These are phyloP conservation scores for Scleromitrula shiraiana DNA, from an alignment of 2,329 filamentous ascomycete species.

Conservation along the genomic window DNA sequence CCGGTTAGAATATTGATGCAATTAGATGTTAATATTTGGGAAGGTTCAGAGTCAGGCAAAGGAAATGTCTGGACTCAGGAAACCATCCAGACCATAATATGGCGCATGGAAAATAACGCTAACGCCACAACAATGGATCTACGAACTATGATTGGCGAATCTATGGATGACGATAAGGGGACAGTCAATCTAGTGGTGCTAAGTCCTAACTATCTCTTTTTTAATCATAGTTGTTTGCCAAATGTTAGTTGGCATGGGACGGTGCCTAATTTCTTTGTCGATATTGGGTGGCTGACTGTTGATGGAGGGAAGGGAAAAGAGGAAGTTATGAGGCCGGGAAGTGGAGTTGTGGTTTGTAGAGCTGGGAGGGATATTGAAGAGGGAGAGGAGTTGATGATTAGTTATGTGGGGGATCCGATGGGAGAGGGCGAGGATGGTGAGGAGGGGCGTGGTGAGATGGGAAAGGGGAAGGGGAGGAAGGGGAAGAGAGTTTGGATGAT, in stretches of 20 bases:
- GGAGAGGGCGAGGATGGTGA: neutral
- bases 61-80: conserved; percentile 16
- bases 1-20: conserved; percentile 18
- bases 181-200: conserved; percentile 10
- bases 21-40: conserved; percentile 22
- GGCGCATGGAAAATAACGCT: conserved; percentile 25
- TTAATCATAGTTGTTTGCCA: conserved; percentile 24
- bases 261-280: neutral
- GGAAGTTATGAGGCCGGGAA: conserved; percentile 16
- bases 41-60: neutral
- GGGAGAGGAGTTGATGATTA: conserved; percentile 25
- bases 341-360: conserved; percentile 15
- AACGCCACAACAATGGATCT: conserved; percentile 15
- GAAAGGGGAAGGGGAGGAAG: neutral
- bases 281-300: neutral
- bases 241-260: conserved; percentile 18
- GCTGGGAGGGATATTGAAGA: conserved; percentile 19
- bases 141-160: too few species aligned
- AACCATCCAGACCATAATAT: conserved; percentile 24
- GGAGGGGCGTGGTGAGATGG: neutral
- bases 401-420: conserved; percentile 22
- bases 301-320: neutral
- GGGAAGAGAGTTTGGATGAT: neutral
- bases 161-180: neutral
- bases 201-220: conserved; percentile 24